phyloP scores from a whole-genome alignment of 139 green algal genomes.

The Astrephomene gubernaculifera region DNA sequence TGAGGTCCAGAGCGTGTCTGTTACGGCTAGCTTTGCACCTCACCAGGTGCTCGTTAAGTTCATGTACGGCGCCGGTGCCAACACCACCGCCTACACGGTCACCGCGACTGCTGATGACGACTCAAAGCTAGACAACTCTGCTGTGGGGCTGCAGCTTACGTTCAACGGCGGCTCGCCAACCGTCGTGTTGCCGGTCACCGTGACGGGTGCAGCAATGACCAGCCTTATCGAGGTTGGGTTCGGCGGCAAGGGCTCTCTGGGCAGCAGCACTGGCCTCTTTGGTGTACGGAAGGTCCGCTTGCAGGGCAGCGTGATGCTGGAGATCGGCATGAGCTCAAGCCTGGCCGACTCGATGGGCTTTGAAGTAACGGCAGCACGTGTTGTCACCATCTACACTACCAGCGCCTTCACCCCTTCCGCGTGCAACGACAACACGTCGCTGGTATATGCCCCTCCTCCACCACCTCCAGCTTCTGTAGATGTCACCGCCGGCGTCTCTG shows the following conservation, averaged over 20 bases:
- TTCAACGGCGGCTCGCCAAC: background rate
- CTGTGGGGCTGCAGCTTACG: background rate
- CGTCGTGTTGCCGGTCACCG: background rate
- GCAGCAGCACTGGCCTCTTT: constrained; percentile 11
- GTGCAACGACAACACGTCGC: background rate
- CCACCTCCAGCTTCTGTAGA: background rate
- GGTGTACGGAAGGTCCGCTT: constrained; percentile 4
- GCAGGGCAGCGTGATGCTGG: background rate
- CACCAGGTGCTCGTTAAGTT: constrained; percentile 17
- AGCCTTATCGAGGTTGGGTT: background rate
- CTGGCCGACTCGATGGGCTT: background rate
- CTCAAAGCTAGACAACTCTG: background rate
- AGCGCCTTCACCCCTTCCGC: background rate
- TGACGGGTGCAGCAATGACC: background rate
- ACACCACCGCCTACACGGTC: background rate
- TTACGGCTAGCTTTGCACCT: background rate
- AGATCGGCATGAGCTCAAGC: background rate
- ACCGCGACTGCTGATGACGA: background rate
- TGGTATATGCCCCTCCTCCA: background rate
- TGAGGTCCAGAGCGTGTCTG: constrained; percentile 1
- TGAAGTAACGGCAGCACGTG: background rate
- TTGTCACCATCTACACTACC: background rate
- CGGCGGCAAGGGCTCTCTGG: background rate
- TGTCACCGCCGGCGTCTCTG: background rate
- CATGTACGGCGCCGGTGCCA: constrained; percentile 23